These are phyloP conservation scores for Zalaria sp. DNA, from an alignment of 2,329 filamentous ascomycete genomes.

Conservation along the genomic window DNA sequence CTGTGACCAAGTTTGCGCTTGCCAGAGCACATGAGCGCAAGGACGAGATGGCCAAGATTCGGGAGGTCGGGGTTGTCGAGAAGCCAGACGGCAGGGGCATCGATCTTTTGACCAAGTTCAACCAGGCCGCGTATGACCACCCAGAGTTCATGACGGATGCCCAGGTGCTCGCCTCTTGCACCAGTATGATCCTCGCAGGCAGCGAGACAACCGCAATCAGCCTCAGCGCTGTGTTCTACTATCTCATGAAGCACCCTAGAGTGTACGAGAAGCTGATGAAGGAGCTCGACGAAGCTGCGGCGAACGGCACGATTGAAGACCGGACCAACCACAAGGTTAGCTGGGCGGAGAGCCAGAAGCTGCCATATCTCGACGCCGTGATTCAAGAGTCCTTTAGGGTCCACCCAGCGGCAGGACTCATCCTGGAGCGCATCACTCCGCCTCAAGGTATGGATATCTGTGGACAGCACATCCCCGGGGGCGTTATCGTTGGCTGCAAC, in stretches of 20 bases:
- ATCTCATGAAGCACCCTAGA: slow-evolving; percentile 48
- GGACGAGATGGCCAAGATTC: slow-evolving; percentile 35
- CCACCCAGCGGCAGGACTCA: slow-evolving; percentile 59
- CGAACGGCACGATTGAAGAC: slow-evolving; percentile 30
- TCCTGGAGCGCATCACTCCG: slow-evolving; percentile 61
- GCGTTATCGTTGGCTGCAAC: slow-evolving; percentile 61
- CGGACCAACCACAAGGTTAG: slow-evolving; percentile 45
- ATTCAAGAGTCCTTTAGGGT: slow-evolving; percentile 67
- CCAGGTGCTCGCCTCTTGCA: slow-evolving; percentile 55
- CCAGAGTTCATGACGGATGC: slow-evolving; percentile 59
- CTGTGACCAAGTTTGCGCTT: slow-evolving; percentile 58
- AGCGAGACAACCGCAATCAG: slow-evolving; percentile 70
- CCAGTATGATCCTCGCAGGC: slow-evolving; percentile 60
- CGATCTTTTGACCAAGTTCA: slow-evolving; percentile 59
- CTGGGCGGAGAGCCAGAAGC: slow-evolving; percentile 53
- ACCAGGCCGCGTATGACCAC: slow-evolving; percentile 51
- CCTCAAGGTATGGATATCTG: slow-evolving; percentile 47
- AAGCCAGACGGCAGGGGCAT: slow-evolving; percentile 24
- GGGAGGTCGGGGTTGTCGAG: slow-evolving; percentile 24
- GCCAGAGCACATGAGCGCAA: slow-evolving; percentile 53
- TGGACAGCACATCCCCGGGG: slow-evolving; percentile 48
- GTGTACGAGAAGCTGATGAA: slow-evolving; percentile 40
- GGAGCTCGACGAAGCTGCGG: slow-evolving; percentile 49
- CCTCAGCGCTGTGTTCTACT: slow-evolving; percentile 59
- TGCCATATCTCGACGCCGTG: slow-evolving; percentile 64